Base-by-base conservation (phyloP, 2,329 filamentous ascomycete species). In the Fusarium luffae region DNA sequence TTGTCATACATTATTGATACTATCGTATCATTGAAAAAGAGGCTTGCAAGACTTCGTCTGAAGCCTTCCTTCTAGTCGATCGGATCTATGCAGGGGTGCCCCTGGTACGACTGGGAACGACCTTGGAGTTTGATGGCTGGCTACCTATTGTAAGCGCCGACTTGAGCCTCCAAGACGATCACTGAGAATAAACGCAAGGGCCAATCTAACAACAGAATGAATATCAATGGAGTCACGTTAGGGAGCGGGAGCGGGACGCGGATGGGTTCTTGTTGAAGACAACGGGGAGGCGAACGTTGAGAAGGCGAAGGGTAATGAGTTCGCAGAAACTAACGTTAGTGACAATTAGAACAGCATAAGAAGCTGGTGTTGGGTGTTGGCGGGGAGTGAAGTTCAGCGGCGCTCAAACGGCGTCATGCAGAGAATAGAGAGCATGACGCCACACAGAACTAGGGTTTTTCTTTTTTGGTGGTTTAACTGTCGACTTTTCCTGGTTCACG, bases 1-100 rank as follows among this genome's bases (percentile, higher is more conserved):
- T n/a, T 42, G 49, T 52, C 49, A 42, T 28, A 61, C 34, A 60
- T 50, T 32, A 18, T 43, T 18, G 7, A 40, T 16, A 37, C 5
- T 37, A 52, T 42, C 49, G 34, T 52, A 42, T 52, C 18, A 21
- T 13, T 25, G 18, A 21, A 42, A 52, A 52, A 41, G 49, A 60
- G 59, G 59, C 54, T 68, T 71, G 47, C 27, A 42, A 50, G 57
- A 40, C 52, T 55, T 57, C 61, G 60, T 63, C 60, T 73, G 58
- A 68, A 57, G 34, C 7, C 49, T 49, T 30, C 43, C 59, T 66
- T 64, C 70, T 49, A 58, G 63, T 65, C 73, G 73, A 75, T 75
- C 73, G 61, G 73, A 71, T 75, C 68, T 68, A 55, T 72, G 32
- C 73, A 75, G 66, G 70, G 72, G 70, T 64, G 46, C 16, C 48